Percentiles rank a stretch among this genome's conserved stretches.
phyloP scores from a whole-genome alignment of 2,329 filamentous ascomycete genomes.

The Colletotrichum simmondsii region DNA sequence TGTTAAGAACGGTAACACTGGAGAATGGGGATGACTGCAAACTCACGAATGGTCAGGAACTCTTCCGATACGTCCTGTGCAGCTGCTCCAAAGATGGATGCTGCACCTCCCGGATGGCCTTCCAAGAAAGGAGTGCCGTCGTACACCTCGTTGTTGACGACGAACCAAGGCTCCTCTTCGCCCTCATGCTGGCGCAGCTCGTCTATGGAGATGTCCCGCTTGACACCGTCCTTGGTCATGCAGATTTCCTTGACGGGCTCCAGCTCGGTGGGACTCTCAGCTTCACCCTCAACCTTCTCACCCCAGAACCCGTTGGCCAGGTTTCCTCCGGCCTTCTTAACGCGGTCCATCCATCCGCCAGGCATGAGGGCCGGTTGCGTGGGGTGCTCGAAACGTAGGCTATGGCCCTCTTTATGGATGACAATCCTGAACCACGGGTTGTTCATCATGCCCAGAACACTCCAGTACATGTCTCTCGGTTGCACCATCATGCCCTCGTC shows the following conservation, averaged over 20 bases:
- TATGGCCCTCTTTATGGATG: constrained; percentile 72
- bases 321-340: constrained; percentile 85
- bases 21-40: not conserved
- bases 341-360: constrained; percentile 93
- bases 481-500: constrained; percentile 89
- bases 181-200: constrained; percentile 77
- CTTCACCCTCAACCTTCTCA: constrained; percentile 70
- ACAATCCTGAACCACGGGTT: constrained; percentile 92
- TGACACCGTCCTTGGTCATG: constrained; percentile 78
- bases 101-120: constrained; percentile 86
- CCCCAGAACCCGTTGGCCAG: constrained; percentile 88
- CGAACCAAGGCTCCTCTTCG: constrained; percentile 82
- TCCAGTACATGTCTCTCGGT: constrained; percentile 96
- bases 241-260: constrained; percentile 73
- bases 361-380: constrained; percentile 82
- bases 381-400: constrained; percentile 85
- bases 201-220: constrained; percentile 72
- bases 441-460: constrained; percentile 96
- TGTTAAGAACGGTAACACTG: not conserved
- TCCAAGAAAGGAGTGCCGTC: constrained; percentile 85
- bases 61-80: constrained; percentile 87
- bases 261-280: constrained; percentile 52
- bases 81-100: constrained; percentile 86
- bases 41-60: constrained; percentile 90
- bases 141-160: constrained; percentile 89